A percentile compares a stretch with the other conserved stretches of the same genome.
Conservation (phyloP, 495 filamentous ascomycete species). For the Parathielavia appendiculata region DNA sequence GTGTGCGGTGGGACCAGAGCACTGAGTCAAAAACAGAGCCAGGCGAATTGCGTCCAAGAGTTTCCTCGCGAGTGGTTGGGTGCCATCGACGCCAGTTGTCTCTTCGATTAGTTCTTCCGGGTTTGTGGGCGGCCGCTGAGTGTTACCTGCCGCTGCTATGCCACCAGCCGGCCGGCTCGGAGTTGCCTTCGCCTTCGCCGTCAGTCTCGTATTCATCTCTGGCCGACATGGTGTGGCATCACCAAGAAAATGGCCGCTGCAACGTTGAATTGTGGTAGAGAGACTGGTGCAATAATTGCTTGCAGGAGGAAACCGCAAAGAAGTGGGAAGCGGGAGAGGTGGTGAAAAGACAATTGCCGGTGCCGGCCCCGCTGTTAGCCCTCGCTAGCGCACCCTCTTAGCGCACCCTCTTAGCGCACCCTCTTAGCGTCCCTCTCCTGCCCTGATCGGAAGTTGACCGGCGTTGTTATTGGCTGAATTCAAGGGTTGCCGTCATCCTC, state of each 20-base stretch:
- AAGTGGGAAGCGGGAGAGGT: neutral
- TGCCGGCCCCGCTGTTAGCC: neutral
- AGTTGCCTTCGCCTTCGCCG: neutral
- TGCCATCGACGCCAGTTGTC: neutral
- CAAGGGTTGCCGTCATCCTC: neutral
- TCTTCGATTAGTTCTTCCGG: neutral
- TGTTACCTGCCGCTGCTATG: slow-evolving; percentile 3
- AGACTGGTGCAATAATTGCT: neutral
- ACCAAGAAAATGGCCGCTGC: slow-evolving; percentile 2
- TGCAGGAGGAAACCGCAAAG: neutral
- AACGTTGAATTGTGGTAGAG: neutral
- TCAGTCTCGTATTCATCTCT: slow-evolving; percentile 2
- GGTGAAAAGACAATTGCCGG: slow-evolving; percentile 2
- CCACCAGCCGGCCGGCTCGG: neutral
- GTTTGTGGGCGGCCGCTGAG: slow-evolving; percentile 1
- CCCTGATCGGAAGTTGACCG: slow-evolving; percentile 5
- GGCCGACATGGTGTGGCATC: neutral
- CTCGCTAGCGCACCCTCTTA: no score
- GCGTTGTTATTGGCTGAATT: neutral
- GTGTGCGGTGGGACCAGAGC: slow-evolving; percentile 15
- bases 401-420: no score
- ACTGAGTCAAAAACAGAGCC: neutral
- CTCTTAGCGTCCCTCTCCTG: neutral
- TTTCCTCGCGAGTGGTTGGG: neutral
- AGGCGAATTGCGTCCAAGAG: slow-evolving; percentile 8